Evolutionary conservation across 2,329 filamentous ascomycete genomes (phyloP).

Genomic region (Pyrenophora tritici-repentis): DNA sequence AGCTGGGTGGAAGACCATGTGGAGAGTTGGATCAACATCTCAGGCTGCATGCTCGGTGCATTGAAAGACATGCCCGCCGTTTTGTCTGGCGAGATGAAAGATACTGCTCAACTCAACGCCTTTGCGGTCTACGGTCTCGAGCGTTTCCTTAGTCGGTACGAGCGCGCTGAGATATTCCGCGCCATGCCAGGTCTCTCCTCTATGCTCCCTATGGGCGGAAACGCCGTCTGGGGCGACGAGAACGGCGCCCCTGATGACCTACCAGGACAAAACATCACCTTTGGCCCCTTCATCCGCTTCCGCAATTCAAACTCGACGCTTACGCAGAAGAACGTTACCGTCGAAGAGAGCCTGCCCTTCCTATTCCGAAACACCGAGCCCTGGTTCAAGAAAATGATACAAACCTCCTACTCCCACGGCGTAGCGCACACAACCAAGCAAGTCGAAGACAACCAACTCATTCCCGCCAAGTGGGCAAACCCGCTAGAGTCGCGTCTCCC

Average conservation of each 20-base stretch:
- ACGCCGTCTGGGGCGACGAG: constrained; percentile 91
- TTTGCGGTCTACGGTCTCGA: constrained; percentile 97
- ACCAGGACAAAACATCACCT: constrained; percentile 73
- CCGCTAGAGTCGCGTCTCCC: constrained; percentile 88
- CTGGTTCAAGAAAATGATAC: constrained; percentile 81
- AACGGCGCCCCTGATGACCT: constrained; percentile 87
- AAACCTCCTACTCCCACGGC: constrained; percentile 81
- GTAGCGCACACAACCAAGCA: constrained; percentile 78
- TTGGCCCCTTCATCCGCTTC: constrained; percentile 85
- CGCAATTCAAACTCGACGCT: constrained; percentile 61
- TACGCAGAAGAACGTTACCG: constrained; percentile 72
- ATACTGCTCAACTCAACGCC: constrained; percentile 93
- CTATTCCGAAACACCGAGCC: constrained; percentile 77
- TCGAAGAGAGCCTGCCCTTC: constrained; percentile 76
- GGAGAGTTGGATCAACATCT: constrained; percentile 97
- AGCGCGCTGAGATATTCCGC: constrained; percentile 90
- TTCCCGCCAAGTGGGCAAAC: constrained; percentile 85
- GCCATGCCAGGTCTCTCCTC: constrained; percentile 96
- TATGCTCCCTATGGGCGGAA: constrained; percentile 93
- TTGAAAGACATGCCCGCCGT: constrained; percentile 89
- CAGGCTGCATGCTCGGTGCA: constrained; percentile 95
- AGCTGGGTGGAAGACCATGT: constrained; percentile 90
- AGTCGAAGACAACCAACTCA: constrained; percentile 68
- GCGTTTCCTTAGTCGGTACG: constrained; percentile 88
- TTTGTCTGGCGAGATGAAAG: constrained; percentile 95